Percentiles rank a stretch among this genome's conserved stretches.
Conservation (phyloP, 345 rosid genomes). For the Erysimum cheiranthoides region DNA sequence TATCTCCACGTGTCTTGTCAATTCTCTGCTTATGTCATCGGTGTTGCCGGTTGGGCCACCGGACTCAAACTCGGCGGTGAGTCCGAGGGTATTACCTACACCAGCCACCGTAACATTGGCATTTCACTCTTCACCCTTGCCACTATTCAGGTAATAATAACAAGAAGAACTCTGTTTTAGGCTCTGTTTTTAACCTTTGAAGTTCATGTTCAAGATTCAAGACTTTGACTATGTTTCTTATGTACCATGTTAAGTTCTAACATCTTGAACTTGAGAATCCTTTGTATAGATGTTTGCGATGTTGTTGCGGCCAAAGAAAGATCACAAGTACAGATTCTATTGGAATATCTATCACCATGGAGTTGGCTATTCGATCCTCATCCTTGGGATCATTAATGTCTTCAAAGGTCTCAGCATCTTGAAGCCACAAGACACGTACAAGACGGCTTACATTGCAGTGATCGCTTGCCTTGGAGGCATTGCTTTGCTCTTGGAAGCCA, state of each 20-base stretch:
- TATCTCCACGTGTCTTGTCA: conserved; percentile 80
- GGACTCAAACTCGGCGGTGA: conserved; percentile 87
- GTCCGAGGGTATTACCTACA: conserved; percentile 52
- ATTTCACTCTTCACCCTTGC: conserved; percentile 72
- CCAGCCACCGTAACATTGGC: conserved; percentile 69
- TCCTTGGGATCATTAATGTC: conserved; percentile 69
- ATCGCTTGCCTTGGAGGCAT: conserved; percentile 61
- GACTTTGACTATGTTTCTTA: neutral
- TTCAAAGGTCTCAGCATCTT: conserved; percentile 77
- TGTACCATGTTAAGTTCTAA: neutral
- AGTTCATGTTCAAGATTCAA: neutral
- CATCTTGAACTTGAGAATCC: neutral
- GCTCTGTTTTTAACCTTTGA: conserved; percentile 5
- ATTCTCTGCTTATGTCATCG: conserved; percentile 69
- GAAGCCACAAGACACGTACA: conserved; percentile 63
- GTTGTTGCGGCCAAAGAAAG: conserved; percentile 81
- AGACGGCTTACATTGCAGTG: conserved; percentile 54
- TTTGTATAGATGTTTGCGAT: conserved; percentile 67
- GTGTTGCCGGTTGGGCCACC: conserved; percentile 91
- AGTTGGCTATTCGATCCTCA: conserved; percentile 64
- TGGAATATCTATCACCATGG: conserved; percentile 90
- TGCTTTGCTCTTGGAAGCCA: conserved; percentile 62
- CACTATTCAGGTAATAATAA: conserved; percentile 68
- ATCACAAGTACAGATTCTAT: conserved; percentile 72
- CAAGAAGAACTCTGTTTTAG: neutral